Evolutionary conservation across 345 rosid genomes (phyloP).

Genomic region (Eucalyptus tenuipes): DNA sequence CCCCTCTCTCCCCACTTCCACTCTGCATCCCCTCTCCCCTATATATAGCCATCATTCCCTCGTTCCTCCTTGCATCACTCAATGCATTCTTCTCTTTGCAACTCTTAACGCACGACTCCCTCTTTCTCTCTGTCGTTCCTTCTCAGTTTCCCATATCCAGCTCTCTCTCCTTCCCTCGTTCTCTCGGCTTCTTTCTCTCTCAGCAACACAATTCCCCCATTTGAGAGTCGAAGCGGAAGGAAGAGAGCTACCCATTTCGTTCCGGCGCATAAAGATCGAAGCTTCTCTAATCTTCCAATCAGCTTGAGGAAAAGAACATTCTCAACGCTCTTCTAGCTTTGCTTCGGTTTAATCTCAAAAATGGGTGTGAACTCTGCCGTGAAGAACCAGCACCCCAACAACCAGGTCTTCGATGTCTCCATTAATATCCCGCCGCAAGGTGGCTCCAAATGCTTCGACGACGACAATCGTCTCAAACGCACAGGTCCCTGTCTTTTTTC

Average conservation of each 20-base stretch:
- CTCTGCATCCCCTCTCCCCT: neutral
- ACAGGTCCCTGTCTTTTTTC: slow-evolving; percentile 25
- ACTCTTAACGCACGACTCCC: neutral
- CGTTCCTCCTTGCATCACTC: neutral
- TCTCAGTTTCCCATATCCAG: neutral
- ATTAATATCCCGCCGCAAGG: slow-evolving; percentile 11
- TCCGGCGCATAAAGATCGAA: neutral
- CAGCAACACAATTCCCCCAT: neutral
- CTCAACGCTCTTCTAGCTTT: neutral
- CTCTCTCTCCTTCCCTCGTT: neutral
- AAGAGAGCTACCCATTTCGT: neutral
- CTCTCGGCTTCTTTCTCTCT: neutral
- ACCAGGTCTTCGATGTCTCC: slow-evolving; percentile 21
- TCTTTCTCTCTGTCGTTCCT: neutral
- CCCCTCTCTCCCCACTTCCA: neutral
- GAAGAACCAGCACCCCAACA: slow-evolving; percentile 4
- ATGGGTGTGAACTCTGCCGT: slow-evolving; percentile 8
- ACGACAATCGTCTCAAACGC: slow-evolving; percentile 57
- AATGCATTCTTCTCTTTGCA: neutral
- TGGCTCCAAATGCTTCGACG: slow-evolving; percentile 53
- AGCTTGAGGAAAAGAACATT: neutral
- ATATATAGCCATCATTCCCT: neutral
- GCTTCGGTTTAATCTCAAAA: neutral
- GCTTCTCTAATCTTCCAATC: neutral
- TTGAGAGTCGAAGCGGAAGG: neutral